Base-by-base conservation (phyloP, 2,329 filamentous ascomycete species). In the Clonostachys byssicola region DNA sequence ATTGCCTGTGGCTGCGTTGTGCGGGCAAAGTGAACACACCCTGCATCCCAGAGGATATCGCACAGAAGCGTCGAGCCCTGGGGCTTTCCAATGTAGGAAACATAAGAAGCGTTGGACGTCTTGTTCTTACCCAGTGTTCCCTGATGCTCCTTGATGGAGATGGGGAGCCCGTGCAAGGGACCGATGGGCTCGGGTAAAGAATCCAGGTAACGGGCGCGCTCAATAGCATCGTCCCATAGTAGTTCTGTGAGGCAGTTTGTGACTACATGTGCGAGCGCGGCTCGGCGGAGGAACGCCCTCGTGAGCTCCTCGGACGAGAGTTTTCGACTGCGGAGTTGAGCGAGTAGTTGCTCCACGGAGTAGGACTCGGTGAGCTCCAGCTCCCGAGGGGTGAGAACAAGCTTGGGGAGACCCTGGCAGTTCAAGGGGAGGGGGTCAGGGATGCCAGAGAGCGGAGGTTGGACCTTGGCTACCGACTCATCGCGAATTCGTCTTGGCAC, bases 1-100 rank as follows among this genome's bases (percentile, higher is more conserved):
- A 82, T 64, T 0, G 72, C 75, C 51, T 82, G 78, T 2, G 85
- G 84, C 3, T 88, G 70, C 54, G 86, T 88, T 1, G 85, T 88
- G 63, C 88, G 88, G 52, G 78, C 77, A 54, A 86, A 84, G 18
- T 84, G 65, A 0, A 88, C 73, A 2, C 83, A 84, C 2, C 85
- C 85, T 0, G 81, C 69, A 30, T 71, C 70, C 34, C 77, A 62
- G 4, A 88, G 65, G 3, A 85, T 66, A 13, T 77, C 70, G 1
- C 85, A 77, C 5, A 87, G 65, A 0, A 74, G 79, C 72, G 56
- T 86, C n/a, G n/a, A 16, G 78, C 49, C 72, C 63, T 17, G 64
- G 61, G 8, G 77, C 74, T 2, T 81, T 81, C 40, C 78, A 70
- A 45, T 73, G 66, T 34, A 78, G 80, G 44, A 81, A 67, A 6